phyloP scores from a whole-genome alignment of 495 filamentous ascomycete species.

The Lineolata rhizophorae region DNA sequence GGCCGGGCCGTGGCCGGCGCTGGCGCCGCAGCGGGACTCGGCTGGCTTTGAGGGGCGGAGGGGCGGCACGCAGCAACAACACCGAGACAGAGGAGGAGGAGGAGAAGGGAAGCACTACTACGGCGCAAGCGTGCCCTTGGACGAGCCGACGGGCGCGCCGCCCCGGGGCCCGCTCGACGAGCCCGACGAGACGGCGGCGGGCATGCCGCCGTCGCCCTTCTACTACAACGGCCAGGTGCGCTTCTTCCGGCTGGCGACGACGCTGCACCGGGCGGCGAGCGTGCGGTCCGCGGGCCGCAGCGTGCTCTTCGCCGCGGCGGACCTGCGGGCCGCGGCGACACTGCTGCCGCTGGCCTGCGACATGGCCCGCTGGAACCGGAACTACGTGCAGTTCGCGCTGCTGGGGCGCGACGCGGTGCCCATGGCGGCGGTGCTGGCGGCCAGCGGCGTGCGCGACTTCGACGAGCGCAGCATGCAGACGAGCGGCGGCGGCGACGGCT shows the following conservation, averaged over 20 bases:
- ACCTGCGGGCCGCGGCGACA: too few species aligned
- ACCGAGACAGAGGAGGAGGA: too few species aligned
- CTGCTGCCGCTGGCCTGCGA: conserved; percentile 38
- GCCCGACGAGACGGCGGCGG: too few species aligned
- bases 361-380: conserved; percentile 32
- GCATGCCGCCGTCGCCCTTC: conserved; percentile 13
- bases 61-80: too few species aligned
- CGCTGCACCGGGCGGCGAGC: conserved; percentile 29
- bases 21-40: neutral
- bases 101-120: too few species aligned
- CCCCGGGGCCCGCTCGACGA: conserved; percentile 7
- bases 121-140: neutral
- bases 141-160: conserved; percentile 12
- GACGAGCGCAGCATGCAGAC: conserved; percentile 29
- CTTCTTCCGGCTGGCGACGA: conserved; percentile 28
- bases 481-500: too few species aligned
- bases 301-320: too few species aligned
- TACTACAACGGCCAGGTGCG: conserved; percentile 34
- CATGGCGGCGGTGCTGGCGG: conserved; percentile 26
- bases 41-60: neutral
- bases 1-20: too few species aligned
- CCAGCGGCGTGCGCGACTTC: conserved; percentile 31
- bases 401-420: conserved; percentile 31
- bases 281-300: too few species aligned
- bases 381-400: conserved; percentile 35